A percentile compares a stretch with the other conserved stretches of the same genome.
Evolutionary conservation across 2,329 filamentous ascomycete genomes (phyloP).

Genomic region (Diaporthe humulicola): DNA sequence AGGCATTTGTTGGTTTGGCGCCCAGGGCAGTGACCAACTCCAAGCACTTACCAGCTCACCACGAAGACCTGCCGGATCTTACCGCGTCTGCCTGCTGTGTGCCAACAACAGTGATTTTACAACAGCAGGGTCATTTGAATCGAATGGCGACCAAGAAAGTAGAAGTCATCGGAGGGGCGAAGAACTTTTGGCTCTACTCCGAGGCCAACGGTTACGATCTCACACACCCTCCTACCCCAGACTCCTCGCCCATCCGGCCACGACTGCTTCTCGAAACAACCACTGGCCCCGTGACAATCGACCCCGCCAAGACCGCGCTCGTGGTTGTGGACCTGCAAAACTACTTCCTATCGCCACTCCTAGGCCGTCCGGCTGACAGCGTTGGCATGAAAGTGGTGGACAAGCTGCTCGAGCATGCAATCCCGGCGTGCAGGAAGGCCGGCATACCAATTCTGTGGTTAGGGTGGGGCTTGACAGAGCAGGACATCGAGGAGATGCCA

Average conservation of each 20-base stretch:
- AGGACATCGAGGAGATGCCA: slow-evolving; percentile 26
- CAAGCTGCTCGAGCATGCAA: slow-evolving; percentile 11
- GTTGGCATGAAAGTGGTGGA: slow-evolving; percentile 32
- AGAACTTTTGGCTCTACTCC: slow-evolving; percentile 19
- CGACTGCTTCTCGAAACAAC: slow-evolving; percentile 33
- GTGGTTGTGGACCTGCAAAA: slow-evolving; percentile 40
- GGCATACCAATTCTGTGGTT: slow-evolving; percentile 33
- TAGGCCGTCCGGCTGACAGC: slow-evolving; percentile 30
- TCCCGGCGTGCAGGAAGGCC: slow-evolving; percentile 35
- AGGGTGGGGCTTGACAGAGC: slow-evolving; percentile 34
- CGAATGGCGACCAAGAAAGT: not conserved
- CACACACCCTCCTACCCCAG: slow-evolving; percentile 30
- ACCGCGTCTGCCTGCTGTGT: no score
- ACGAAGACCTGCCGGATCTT: no score
- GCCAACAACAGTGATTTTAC: not conserved
- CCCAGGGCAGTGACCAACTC: no score
- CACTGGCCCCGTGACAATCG: slow-evolving; percentile 16
- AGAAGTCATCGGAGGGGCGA: not conserved
- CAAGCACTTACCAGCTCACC: no score
- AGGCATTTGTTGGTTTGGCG: no score
- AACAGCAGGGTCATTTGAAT: not conserved
- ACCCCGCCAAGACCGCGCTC: slow-evolving; percentile 35
- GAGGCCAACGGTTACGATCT: slow-evolving; percentile 22
- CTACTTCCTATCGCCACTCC: slow-evolving; percentile 37
- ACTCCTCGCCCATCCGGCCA: not conserved